Base-by-base conservation (phyloP, 805 yeast species). In the Helenozyma rhizophorensis region DNA sequence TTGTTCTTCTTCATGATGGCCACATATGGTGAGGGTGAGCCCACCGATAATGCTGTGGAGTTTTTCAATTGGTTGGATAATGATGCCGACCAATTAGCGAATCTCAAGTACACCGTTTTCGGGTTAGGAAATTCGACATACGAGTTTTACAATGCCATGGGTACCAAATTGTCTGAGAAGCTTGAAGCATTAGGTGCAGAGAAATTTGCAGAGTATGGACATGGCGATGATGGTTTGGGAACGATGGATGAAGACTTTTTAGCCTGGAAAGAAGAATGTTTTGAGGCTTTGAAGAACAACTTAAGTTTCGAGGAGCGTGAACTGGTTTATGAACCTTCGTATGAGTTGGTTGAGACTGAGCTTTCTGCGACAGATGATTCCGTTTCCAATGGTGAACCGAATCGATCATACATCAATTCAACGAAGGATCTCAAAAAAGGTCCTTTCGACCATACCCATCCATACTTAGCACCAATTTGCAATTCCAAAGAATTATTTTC, bases 21-120 rank as follows among this genome's bases (percentile, higher is more conserved):
- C 21, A 87, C 96, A 9, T 93, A 93, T 51, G 98, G 98, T 48
- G 98, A 90, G 64, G 98, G 98, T 54, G 98, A 90, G 58, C 95
- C 95, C 48, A 90, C 98, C 10, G 98, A 90, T 58, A 85, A 86
- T 49, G 93, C 97, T n/a, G 74, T 75, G 25, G 78, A 77, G 23
- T 86, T 93, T 56, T 79, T 77, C 53, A 83, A 80, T 37, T 78
- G 65, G 53, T 72, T 89, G 50, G 74, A 78, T 21, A 60, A 68
- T 33, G 76, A 72, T 31, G 72, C 65, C 25, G 76, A 72, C 39
- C 60, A 61, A 33, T 66, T 89, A 48, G 53, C 70, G 6, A 74
- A 72, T 39, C 52, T 88, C 41, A 77, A 73, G 46, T 88, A 64
- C 60, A 74, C 88, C 39, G 71, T 87, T 32, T 93, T 90, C 53